Evolutionary conservation across 805 yeast species (phyloP), one percentile per base, ranked within the genome.

Genomic region (Candida insectorum): DNA sequence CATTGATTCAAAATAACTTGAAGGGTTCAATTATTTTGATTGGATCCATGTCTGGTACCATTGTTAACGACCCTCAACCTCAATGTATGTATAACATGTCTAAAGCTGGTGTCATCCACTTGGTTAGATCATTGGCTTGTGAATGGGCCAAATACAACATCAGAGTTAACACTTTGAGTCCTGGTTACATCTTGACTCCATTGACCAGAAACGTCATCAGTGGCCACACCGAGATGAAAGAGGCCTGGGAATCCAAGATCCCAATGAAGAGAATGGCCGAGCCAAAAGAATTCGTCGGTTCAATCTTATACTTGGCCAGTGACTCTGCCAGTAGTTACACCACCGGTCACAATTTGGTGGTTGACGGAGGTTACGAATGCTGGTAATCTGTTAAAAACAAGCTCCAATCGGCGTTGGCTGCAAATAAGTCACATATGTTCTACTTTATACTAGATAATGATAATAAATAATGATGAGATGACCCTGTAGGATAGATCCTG

Each of bases 191-290:
- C 40, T 72, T 79, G 47, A 83, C 91, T 10, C 88, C 91, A 23
- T 69, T 84, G 56, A 84, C 91, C 27, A 77, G 74, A 56, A 79
- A 81, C 49, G 87, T 84, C 31, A 69, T 78, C 42, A 62, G 76
- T 33, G 81, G 81, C 18, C 65, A 72, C 49, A 67, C 73, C 22
- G 79, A 69, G 33, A 64, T 83, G 73, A 80, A 79, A 59, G 74
- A 79, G 31, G 71, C 77, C 34, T 83, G 91, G 91, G 81, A 80
- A 51, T 58, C 75, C 18, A 75, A 75, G 60, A 69, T 80, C 36
- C 94, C 94, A 51, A 71, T 79, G 77, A 76, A 76, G 52, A 76
- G 94, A 66, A 79, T 85, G 84, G 89, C 94, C 25, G 86, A 81
- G 49, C 91, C 93, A 41, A 72, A 78, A 53, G 94, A 85, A 61